Percentiles rank a stretch among this genome's conserved stretches.
phyloP scores from a whole-genome alignment of 225 moss, liverwort and hornwort genomes.

The Physcomitrellopsis africana region DNA sequence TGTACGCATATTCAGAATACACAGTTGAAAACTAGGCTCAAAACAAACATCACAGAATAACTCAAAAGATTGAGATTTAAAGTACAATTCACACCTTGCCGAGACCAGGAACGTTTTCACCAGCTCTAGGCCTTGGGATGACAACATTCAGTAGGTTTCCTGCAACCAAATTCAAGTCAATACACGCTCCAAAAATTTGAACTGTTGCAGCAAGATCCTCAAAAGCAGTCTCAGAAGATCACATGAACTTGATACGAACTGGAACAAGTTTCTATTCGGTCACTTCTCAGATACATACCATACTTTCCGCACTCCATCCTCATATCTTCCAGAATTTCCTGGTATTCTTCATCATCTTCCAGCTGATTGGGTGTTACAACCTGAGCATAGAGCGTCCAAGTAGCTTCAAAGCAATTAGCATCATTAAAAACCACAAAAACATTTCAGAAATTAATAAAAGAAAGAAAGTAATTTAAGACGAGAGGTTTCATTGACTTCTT shows the following conservation, averaged over 20 bases:
- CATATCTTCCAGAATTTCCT: conserved; percentile 97
- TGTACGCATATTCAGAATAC: too few relatives aligned
- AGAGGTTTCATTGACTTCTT: too few relatives aligned
- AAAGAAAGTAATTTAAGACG: too few relatives aligned
- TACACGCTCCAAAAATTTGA: neutral
- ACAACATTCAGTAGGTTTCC: conserved; percentile 60
- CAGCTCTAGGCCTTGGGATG: conserved; percentile 56
- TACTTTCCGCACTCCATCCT: conserved; percentile 92
- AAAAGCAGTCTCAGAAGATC: neutral
- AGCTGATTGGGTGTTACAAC: conserved; percentile 81
- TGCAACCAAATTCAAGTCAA: conserved; percentile 25
- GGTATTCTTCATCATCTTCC: conserved; percentile 84
- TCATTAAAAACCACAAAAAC: neutral
- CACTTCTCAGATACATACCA: conserved; percentile 56
- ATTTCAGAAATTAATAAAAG: neutral
- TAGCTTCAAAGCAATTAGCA: neutral
- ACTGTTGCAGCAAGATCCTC: neutral
- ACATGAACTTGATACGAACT: conserved; percentile 6
- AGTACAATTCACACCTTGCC: conserved; percentile 50
- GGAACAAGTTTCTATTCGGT: neutral
- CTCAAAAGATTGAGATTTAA: neutral
- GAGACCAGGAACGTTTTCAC: conserved; percentile 58
- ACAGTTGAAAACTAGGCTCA: too few relatives aligned
- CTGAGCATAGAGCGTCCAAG: conserved; percentile 36
- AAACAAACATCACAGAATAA: neutral